A percentile compares a stretch with the other conserved stretches of the same genome.
phyloP scores from a whole-genome alignment of 768 basidiomycete genomes.

The Baorangia bicolor region DNA sequence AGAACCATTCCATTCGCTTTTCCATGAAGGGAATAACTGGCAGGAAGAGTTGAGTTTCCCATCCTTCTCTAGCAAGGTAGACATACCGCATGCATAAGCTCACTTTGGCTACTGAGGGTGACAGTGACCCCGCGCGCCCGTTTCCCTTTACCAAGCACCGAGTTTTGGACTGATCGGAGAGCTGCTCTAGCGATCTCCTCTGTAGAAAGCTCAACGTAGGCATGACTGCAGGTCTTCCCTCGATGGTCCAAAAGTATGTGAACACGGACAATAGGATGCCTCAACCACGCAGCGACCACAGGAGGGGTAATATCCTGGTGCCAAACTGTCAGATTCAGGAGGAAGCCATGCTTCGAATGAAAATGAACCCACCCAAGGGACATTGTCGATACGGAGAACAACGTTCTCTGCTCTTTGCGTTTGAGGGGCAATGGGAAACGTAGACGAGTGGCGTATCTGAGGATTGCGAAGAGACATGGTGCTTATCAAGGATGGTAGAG shows the following conservation, averaged over 20 bases:
- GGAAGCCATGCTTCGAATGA: background rate
- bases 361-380: slow-evolving; percentile 70
- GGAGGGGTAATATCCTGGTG: slow-evolving; percentile 80
- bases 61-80: background rate
- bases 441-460: slow-evolving; percentile 17
- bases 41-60: slow-evolving; percentile 1
- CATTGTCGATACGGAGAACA: slow-evolving; percentile 83
- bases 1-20: slow-evolving; percentile 67
- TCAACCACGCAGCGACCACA: slow-evolving; percentile 66
- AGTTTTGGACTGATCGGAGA: slow-evolving; percentile 50
- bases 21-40: slow-evolving; percentile 80
- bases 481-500: slow-evolving; percentile 34
- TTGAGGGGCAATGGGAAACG: slow-evolving; percentile 14
- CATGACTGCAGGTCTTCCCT: slow-evolving; percentile 84
- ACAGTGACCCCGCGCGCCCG: slow-evolving; percentile 83
- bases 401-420: slow-evolving; percentile 39
- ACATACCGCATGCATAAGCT: slow-evolving; percentile 74
- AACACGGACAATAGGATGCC: slow-evolving; percentile 59
- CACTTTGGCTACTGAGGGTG: slow-evolving; percentile 75
- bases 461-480: slow-evolving; percentile 30
- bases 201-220: slow-evolving; percentile 71
- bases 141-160: slow-evolving; percentile 72
- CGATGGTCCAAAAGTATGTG: slow-evolving; percentile 79
- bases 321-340: slow-evolving; percentile 5
- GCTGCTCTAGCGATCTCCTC: slow-evolving; percentile 64